Evolutionary conservation across 2,329 filamentous ascomycete species (phyloP).

Genomic region (Epichloe sibirici): DNA sequence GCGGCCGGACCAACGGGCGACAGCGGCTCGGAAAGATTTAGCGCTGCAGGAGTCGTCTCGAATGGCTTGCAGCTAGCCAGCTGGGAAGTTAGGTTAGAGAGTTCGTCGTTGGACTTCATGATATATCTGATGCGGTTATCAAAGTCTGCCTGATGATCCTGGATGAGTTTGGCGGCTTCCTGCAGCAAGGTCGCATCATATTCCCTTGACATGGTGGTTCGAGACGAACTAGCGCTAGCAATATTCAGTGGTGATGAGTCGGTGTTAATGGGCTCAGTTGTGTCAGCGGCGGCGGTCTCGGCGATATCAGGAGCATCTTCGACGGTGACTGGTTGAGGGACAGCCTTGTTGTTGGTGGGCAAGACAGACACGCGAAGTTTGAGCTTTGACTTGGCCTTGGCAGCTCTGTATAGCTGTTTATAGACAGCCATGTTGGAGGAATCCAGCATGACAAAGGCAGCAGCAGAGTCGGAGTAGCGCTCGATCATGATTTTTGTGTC

Average conservation of each 20-base stretch:
- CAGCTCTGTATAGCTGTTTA: slow-evolving; percentile 92
- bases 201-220: slow-evolving; percentile 14
- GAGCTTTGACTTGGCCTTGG: slow-evolving; percentile 96
- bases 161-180: slow-evolving; percentile 16
- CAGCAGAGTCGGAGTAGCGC: slow-evolving; percentile 90
- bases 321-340: slow-evolving; percentile 32
- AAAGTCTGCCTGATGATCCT: slow-evolving; percentile 14
- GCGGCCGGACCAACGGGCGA: neutral
- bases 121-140: slow-evolving; percentile 16
- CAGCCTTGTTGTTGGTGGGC: slow-evolving; percentile 18
- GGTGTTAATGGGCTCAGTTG: neutral
- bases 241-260: slow-evolving; percentile 8
- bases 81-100: slow-evolving; percentile 5
- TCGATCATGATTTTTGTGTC: slow-evolving; percentile 52
- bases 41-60: neutral
- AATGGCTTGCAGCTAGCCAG: slow-evolving; percentile 2
- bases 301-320: slow-evolving; percentile 36
- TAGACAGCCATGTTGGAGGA: slow-evolving; percentile 69
- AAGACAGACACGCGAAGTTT: slow-evolving; percentile 61
- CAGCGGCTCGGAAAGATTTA: neutral
- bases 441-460: slow-evolving; percentile 68
- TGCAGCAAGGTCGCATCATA: slow-evolving; percentile 15
- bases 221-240: slow-evolving; percentile 6
- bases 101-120: slow-evolving; percentile 12
- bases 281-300: slow-evolving; percentile 14